A percentile compares a stretch with the other conserved stretches of the same genome.
Conservation (phyloP, 2,329 filamentous ascomycete genomes). For the Aspergillus sp. region DNA sequence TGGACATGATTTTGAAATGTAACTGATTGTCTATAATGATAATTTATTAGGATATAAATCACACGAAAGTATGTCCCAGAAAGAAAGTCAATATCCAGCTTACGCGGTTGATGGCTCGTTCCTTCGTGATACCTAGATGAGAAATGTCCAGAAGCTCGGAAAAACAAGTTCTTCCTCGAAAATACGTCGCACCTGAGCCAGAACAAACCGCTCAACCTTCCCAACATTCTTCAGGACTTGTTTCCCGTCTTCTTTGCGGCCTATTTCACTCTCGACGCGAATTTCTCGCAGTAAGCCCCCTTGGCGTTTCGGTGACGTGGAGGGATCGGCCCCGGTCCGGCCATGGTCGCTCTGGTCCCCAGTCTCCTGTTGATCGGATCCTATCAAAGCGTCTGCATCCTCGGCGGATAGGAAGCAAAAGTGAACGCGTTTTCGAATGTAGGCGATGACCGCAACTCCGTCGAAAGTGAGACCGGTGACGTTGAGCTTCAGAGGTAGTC, state of each 20-base stretch:
- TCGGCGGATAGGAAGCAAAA: constrained; percentile 94
- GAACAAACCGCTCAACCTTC: constrained; percentile 95
- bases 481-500: constrained; percentile 89
- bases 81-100: background rate
- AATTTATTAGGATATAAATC: background rate
- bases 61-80: background rate
- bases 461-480: constrained; percentile 96
- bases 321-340: constrained; percentile 33
- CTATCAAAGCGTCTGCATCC: constrained; percentile 74
- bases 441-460: constrained; percentile 85
- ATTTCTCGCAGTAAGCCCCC: constrained; percentile 88
- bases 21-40: background rate
- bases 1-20: background rate
- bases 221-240: constrained; percentile 97
- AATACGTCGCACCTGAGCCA: constrained; percentile 93
- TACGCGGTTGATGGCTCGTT: too few relatives aligned
- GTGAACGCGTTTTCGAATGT: constrained; percentile 84
- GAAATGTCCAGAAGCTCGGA: constrained; percentile 89
- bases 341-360: constrained; percentile 30
- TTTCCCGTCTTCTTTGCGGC: constrained; percentile 83
- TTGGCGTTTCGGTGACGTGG: constrained; percentile 46
- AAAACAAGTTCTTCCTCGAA: constrained; percentile 76
- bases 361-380: constrained; percentile 45
- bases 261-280: constrained; percentile 95
- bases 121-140: constrained; percentile 57